Evolutionary conservation across 495 filamentous ascomycete species (phyloP).

Genomic region (Massariosphaeria phaeospora): DNA sequence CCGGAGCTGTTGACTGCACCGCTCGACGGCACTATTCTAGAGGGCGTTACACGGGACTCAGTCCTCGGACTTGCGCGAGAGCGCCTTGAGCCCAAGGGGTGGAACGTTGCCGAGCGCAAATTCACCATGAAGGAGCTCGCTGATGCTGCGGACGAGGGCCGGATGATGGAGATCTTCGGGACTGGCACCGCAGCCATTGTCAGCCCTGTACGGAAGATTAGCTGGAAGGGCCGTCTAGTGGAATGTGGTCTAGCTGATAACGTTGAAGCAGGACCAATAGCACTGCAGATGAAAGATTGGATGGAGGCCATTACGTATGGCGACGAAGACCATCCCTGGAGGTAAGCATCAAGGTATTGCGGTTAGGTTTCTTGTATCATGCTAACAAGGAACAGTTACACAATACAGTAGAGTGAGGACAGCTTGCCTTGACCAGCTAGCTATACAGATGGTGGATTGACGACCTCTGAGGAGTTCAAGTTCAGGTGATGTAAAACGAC

Average conservation of each 20-base stretch:
- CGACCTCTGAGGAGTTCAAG: too few species aligned
- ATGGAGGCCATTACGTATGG: constrained; percentile 94
- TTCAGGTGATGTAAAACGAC: too few species aligned
- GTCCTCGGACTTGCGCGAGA: constrained; percentile 79
- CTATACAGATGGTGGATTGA: too few species aligned
- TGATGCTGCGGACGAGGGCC: constrained; percentile 74
- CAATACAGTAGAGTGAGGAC: too few species aligned
- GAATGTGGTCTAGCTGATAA: constrained; percentile 69
- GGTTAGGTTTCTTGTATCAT: too few species aligned
- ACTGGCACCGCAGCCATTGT: constrained; percentile 85
- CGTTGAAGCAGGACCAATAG: constrained; percentile 81
- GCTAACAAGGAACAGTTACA: too few species aligned
- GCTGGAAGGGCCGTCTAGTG: constrained; percentile 72
- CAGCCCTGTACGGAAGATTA: constrained; percentile 76
- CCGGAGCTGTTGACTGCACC: constrained; percentile 89
- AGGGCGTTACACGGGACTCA: constrained; percentile 87
- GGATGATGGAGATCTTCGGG: constrained; percentile 88
- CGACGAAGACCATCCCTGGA: constrained; percentile 66
- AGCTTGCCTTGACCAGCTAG: too few species aligned
- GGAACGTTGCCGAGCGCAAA: constrained; percentile 81
- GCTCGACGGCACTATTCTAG: constrained; percentile 93
- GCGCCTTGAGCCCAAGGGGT: constrained; percentile 75
- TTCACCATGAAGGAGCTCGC: constrained; percentile 79
- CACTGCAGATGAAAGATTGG: constrained; percentile 86
- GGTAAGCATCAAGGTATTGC: too few species aligned